Conservation (phyloP, 2,329 filamentous ascomycete species). For the Penicillium sp. region DNA sequence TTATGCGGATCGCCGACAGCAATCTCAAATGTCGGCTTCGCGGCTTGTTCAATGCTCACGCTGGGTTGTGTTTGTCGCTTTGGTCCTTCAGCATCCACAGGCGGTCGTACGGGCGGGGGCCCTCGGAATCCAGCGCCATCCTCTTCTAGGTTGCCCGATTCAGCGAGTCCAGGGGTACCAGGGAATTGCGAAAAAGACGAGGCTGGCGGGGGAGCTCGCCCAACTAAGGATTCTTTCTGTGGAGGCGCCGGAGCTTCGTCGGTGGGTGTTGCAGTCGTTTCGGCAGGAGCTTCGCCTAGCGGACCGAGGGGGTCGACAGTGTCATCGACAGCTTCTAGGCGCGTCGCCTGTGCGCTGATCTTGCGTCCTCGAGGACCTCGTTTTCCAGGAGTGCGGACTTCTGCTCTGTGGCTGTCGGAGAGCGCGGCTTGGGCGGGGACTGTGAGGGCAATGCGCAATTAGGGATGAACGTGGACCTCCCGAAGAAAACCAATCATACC, state of each 20-base stretch:
- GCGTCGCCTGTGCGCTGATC: conserved; percentile 56
- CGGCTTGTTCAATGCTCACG: conserved; percentile 84
- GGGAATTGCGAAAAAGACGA: conserved; percentile 43
- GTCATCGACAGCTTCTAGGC: conserved; percentile 58
- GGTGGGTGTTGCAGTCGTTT: conserved; percentile 33
- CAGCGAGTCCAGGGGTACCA: conserved; percentile 49
- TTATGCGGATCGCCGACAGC: conserved; percentile 94
- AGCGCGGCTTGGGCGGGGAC: conserved; percentile 21
- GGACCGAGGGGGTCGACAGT: conserved; percentile 58
- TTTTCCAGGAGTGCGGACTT: conserved; percentile 45
- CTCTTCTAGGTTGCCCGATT: conserved; percentile 68
- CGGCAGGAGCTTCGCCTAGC: conserved; percentile 45
- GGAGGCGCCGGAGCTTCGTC: conserved; percentile 55
- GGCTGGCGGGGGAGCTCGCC: conserved; percentile 35
- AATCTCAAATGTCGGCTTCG: conserved; percentile 86
- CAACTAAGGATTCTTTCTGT: conserved; percentile 50
- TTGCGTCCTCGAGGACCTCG: conserved; percentile 51
- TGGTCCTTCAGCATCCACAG: conserved; percentile 40
- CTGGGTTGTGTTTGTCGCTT: conserved; percentile 62
- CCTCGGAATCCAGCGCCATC: conserved; percentile 59
- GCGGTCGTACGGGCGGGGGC: conserved; percentile 54
- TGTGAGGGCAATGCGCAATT: conserved; percentile 19
- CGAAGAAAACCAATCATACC: conserved; percentile 23
- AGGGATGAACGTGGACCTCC: conserved; percentile 15
- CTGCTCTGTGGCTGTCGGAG: conserved; percentile 36